Percentiles rank a stretch among this genome's conserved stretches.
Evolutionary conservation across 2,329 filamentous ascomycete genomes (phyloP).

Genomic region (Cercospora berteroae): DNA sequence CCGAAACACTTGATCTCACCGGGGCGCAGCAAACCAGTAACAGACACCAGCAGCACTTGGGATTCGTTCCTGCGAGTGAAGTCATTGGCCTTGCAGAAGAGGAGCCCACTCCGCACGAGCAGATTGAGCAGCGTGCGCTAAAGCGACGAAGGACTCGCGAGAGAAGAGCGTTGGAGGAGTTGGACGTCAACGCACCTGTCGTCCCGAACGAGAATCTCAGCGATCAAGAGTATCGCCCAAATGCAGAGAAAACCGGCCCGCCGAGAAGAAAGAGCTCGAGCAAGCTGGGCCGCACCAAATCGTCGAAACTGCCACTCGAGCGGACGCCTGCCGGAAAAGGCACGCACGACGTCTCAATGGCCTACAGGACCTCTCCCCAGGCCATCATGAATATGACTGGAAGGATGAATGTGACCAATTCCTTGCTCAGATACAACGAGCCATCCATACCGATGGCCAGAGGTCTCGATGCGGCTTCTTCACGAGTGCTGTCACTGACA

Average conservation of each 20-base stretch:
- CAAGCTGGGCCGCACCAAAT: slow-evolving; percentile 36
- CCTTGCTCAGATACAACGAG: slow-evolving; percentile 31
- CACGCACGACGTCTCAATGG: slow-evolving; percentile 23
- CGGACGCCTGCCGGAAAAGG: slow-evolving; percentile 34
- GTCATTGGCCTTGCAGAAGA: slow-evolving; percentile 22
- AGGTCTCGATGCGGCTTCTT: slow-evolving; percentile 12
- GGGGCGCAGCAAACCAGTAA: neutral
- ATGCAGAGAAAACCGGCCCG: slow-evolving; percentile 7
- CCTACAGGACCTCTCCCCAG: neutral
- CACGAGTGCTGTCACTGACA: slow-evolving; percentile 16
- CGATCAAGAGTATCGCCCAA: slow-evolving; percentile 20
- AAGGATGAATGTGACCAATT: slow-evolving; percentile 20
- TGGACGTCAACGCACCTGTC: slow-evolving; percentile 27
- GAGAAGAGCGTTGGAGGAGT: slow-evolving; percentile 24
- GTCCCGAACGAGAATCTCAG: neutral
- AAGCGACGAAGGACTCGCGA: slow-evolving; percentile 32
- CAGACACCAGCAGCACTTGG: slow-evolving; percentile 11
- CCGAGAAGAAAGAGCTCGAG: slow-evolving; percentile 26
- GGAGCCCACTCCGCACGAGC: slow-evolving; percentile 8
- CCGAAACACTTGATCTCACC: neutral
- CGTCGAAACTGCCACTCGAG: slow-evolving; percentile 42
- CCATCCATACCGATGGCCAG: slow-evolving; percentile 22
- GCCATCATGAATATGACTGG: slow-evolving; percentile 12
- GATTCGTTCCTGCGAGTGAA: slow-evolving; percentile 36
- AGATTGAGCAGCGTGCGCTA: slow-evolving; percentile 9